Percentiles rank a stretch among this genome's conserved stretches.
phyloP scores from a whole-genome alignment of 169 alveolate species.

The Plasmodium ovale region DNA sequence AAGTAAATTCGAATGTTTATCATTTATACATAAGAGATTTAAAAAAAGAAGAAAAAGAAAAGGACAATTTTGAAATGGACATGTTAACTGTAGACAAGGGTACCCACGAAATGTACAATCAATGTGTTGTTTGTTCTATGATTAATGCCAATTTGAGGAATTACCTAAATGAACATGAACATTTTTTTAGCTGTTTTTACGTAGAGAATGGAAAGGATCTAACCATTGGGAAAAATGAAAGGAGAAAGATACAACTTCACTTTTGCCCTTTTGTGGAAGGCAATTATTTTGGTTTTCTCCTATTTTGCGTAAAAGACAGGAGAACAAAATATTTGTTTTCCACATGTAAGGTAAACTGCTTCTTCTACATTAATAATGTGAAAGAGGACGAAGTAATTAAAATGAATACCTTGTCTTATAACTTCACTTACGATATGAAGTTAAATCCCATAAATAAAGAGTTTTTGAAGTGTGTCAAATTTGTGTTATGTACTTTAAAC shows the following conservation, averaged over 20 bases:
- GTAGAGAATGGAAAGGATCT: neutral
- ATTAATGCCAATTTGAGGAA: conserved; percentile 23
- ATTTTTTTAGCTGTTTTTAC: conserved; percentile 32
- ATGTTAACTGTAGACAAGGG: conserved; percentile 2
- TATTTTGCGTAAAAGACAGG: conserved; percentile 29
- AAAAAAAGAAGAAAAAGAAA: conserved; percentile 32
- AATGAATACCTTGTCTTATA: conserved; percentile 1
- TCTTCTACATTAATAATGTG: conserved; percentile 43
- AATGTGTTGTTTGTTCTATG: conserved; percentile 35
- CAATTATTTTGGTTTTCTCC: conserved; percentile 39
- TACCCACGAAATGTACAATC: neutral
- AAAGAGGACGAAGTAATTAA: conserved; percentile 61
- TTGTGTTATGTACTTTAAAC: conserved; percentile 42
- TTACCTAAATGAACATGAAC: conserved; percentile 1
- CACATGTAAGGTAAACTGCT: conserved; percentile 51
- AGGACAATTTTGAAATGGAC: conserved; percentile 25
- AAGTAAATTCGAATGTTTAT: conserved; percentile 22
- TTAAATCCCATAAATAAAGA: conserved; percentile 47
- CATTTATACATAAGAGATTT: conserved; percentile 48
- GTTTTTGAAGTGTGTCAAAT: conserved; percentile 35
- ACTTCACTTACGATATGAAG: conserved; percentile 10
- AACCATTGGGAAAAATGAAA: conserved; percentile 22
- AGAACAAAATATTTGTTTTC: conserved; percentile 37
- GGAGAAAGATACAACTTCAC: conserved; percentile 20
- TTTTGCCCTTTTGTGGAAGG: conserved; percentile 71